Evolutionary conservation across 208 protist genomes (phyloP).

Genomic region (Crithidia fasciculata): DNA sequence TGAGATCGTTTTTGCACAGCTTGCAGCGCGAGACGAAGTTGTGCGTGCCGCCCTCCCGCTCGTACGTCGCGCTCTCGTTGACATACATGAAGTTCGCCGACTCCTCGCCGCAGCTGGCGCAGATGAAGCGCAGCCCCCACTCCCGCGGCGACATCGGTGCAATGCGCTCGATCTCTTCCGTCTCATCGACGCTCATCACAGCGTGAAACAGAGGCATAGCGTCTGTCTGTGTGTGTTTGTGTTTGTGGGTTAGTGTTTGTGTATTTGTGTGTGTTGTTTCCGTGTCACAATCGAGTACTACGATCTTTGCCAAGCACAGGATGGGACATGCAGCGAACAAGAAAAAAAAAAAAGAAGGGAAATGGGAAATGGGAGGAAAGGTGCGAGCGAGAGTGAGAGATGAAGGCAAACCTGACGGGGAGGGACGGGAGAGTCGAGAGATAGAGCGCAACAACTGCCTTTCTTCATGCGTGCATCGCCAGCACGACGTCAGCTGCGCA

Average conservation of each 20-base stretch:
- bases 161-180: constrained; percentile 56
- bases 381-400: no score
- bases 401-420: no score
- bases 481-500: no score
- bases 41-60: constrained; percentile 61
- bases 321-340: not conserved
- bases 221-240: not conserved
- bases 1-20: constrained; percentile 59
- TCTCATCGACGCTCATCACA: constrained; percentile 54
- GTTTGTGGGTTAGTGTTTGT: not conserved
- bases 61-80: constrained; percentile 43
- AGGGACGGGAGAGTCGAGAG: no score
- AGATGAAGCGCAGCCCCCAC: constrained; percentile 67
- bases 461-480: no score
- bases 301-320: no score
- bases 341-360: not conserved
- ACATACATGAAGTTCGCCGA: constrained; percentile 59
- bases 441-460: no score
- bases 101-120: constrained; percentile 59
- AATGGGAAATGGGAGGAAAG: no score
- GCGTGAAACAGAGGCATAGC: constrained; percentile 68
- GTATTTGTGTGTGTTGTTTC: not conserved
- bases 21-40: constrained; percentile 62
- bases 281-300: no score
- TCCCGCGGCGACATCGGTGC: constrained; percentile 31